Conservation (phyloP, 345 rosid genomes). For the Salix udensis region DNA sequence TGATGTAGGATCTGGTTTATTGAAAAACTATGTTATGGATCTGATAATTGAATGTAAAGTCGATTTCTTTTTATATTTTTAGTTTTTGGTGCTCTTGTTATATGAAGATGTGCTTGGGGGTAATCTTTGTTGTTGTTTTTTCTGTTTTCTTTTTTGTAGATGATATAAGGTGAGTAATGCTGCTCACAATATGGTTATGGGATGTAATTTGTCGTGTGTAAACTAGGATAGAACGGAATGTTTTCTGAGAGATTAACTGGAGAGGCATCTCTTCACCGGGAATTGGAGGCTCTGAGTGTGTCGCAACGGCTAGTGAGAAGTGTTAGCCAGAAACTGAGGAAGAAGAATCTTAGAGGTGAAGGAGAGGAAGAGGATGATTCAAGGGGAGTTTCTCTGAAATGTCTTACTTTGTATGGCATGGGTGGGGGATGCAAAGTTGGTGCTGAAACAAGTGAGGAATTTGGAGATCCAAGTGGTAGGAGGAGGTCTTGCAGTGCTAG, state of each 20-base stretch:
- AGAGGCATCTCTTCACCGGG: conserved; percentile 54
- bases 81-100: not conserved
- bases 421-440: conserved; percentile 97
- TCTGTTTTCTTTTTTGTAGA: conserved; percentile 11
- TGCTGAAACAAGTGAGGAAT: conserved; percentile 75
- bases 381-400: conserved; percentile 58
- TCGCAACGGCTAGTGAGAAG: conserved; percentile 73
- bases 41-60: not conserved
- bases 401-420: conserved; percentile 66
- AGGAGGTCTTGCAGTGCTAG: conserved; percentile 74
- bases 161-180: conserved; percentile 4
- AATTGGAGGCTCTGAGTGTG: conserved; percentile 64
- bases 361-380: conserved; percentile 49
- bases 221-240: conserved; percentile 31
- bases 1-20: not conserved
- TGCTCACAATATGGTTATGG: conserved; percentile 15
- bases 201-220: conserved; percentile 12
- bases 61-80: not conserved
- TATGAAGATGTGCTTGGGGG: not conserved
- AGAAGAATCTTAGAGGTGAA: conserved; percentile 45
- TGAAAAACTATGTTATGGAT: not conserved
- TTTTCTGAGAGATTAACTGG: conserved; percentile 41
- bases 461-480: conserved; percentile 63
- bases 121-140: not conserved
- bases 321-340: conserved; percentile 71